phyloP scores from a whole-genome alignment of 1,284 basidiomycete species.

The Cryptococcus sp. region DNA sequence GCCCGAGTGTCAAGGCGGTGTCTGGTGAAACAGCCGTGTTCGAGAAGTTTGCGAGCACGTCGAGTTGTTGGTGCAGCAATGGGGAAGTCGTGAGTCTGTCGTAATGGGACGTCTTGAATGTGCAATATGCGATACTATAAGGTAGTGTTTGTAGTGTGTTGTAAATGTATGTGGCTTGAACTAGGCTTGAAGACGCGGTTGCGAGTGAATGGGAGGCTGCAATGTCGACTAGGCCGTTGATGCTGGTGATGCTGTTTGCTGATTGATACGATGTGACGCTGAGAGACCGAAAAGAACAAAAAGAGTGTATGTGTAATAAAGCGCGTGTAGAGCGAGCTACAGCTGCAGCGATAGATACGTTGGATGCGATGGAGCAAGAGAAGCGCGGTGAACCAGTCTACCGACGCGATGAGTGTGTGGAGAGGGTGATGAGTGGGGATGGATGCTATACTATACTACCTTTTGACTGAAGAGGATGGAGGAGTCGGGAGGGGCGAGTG shows the following conservation, averaged over 20 bases:
- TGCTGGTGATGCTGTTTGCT: too few species aligned
- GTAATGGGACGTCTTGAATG: not conserved
- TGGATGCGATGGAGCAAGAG: not conserved
- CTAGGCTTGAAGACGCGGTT: not conserved
- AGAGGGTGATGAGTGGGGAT: not conserved
- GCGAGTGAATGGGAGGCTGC: too few species aligned
- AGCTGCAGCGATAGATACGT: too few species aligned
- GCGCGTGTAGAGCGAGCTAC: not conserved
- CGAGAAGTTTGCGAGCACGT: too few species aligned
- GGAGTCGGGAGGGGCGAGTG: too few species aligned
- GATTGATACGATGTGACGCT: not conserved
- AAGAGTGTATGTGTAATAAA: conserved; percentile 6
- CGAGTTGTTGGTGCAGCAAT: too few species aligned
- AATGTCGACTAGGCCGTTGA: too few species aligned
- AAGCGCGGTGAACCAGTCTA: conserved; percentile 1
- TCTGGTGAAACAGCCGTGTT: too few species aligned
- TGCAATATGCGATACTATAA: too few species aligned
- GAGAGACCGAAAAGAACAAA: not conserved
- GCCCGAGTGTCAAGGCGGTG: too few species aligned
- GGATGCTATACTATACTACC: not conserved
- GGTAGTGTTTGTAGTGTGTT: too few species aligned
- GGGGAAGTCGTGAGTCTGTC: not conserved
- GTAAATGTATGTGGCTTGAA: conserved; percentile 7
- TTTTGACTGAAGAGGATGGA: not conserved
- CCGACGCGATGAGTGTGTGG: not conserved